These are phyloP conservation scores for Lactifluus hygrophoroides DNA, from an alignment of 768 basidiomycete genomes.

Conservation along the genomic window DNA sequence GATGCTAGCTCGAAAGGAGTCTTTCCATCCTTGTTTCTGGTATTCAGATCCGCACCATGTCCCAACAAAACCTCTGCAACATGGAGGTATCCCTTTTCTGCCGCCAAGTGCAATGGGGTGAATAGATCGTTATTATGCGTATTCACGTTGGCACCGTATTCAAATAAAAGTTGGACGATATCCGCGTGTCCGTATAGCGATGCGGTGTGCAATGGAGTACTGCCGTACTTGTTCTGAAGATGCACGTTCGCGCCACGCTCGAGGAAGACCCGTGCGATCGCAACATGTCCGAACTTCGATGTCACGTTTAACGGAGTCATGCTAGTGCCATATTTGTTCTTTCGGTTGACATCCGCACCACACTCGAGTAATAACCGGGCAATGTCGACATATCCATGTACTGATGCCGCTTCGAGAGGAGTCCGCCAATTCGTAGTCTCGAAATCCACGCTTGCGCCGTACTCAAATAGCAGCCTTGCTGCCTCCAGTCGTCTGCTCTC, in stretches of 20 bases:
- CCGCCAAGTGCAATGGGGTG: neutral
- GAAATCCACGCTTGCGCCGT: too few species aligned
- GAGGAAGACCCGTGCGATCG: too few species aligned
- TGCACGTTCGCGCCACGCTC: too few species aligned
- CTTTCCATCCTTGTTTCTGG: neutral
- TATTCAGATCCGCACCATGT: neutral
- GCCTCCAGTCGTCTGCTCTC: too few species aligned
- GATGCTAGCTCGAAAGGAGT: neutral
- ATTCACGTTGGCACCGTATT: neutral
- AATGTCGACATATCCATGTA: neutral
- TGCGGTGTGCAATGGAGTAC: too few species aligned
- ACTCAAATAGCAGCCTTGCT: too few species aligned
- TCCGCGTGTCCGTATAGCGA: too few species aligned
- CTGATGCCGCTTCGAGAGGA: too few species aligned
- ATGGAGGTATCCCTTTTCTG: neutral
- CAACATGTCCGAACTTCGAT: neutral
- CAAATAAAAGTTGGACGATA: too few species aligned
- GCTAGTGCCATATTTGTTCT: neutral
- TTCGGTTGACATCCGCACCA: neutral
- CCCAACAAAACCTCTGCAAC: neutral
- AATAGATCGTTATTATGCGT: neutral
- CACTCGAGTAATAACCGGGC: neutral
- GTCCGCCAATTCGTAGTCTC: too few species aligned
- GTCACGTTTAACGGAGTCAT: neutral
- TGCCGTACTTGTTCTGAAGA: too few species aligned